Evolutionary conservation across 2,329 filamentous ascomycete species (phyloP).

Genomic region (Xylariaceae sp.): DNA sequence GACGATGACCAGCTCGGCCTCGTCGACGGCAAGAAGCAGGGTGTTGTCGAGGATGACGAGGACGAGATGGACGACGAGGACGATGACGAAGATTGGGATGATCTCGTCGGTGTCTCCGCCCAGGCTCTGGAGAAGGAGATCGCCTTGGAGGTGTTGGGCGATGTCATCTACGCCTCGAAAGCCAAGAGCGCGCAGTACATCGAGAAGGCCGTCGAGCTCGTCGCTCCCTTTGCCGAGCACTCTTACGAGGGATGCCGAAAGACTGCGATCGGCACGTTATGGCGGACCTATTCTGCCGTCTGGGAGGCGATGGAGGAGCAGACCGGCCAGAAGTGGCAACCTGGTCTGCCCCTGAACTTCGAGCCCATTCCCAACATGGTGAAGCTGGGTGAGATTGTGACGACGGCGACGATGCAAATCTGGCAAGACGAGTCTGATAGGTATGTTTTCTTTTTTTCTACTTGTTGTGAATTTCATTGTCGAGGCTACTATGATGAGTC

Average conservation of each 20-base stretch:
- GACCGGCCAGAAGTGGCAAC: conserved; percentile 75
- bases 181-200: conserved; percentile 59
- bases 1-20: conserved; percentile 46
- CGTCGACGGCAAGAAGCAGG: conserved; percentile 62
- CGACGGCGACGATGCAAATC: conserved; percentile 74
- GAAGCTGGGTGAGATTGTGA: conserved; percentile 80
- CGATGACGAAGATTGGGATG: conserved; percentile 79
- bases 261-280: conserved; percentile 83
- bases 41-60: conserved; percentile 42
- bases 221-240: conserved; percentile 79
- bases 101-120: conserved; percentile 77
- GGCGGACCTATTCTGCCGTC: conserved; percentile 87
- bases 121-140: conserved; percentile 96
- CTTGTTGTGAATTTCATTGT: conserved; percentile 16
- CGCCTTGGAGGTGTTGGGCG: conserved; percentile 88
- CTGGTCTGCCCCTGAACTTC: conserved; percentile 77
- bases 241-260: conserved; percentile 90
- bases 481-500: conserved; percentile 67
- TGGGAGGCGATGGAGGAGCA: conserved; percentile 82
- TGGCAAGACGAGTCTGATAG: conserved; percentile 90
- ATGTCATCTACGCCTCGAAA: conserved; percentile 72
- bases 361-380: conserved; percentile 72
- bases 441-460: conserved; percentile 54
- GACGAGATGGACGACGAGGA: conserved; percentile 59
- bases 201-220: conserved; percentile 77